Evolutionary conservation across 306 rosid species (phyloP).

Genomic region (Rosa multiflora): DNA sequence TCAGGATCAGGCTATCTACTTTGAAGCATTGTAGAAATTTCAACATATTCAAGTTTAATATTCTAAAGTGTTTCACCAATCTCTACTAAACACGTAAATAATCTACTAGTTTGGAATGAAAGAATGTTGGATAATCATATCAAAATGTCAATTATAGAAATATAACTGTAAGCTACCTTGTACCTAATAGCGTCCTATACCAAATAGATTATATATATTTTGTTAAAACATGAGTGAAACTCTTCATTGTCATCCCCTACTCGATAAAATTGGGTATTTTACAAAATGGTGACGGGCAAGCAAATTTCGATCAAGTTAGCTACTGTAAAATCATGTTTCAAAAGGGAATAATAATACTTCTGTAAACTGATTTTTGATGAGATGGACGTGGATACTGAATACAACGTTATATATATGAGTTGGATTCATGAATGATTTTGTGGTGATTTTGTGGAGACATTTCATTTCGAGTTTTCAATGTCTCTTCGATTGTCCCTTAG

Average conservation of each 20-base stretch:
- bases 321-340: neutral
- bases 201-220: neutral
- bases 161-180: neutral
- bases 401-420: conserved; percentile 3
- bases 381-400: neutral
- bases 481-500: neutral
- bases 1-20: neutral
- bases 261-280: neutral
- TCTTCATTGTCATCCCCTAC: neutral
- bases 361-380: neutral
- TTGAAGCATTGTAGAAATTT: neutral
- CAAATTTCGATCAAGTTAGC: neutral
- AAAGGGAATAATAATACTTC: neutral
- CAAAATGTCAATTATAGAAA: neutral
- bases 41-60: neutral
- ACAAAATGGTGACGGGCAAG: neutral
- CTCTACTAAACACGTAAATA: neutral
- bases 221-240: neutral
- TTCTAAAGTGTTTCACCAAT: neutral
- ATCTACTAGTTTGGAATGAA: neutral
- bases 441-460: neutral
- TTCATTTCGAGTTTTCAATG: neutral
- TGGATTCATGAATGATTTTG: neutral
- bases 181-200: neutral
- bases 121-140: neutral